Evolutionary conservation across 2,329 filamentous ascomycete species (phyloP), one percentile per base, ranked within the genome.

Genomic region (Elsinoe arachidis): DNA sequence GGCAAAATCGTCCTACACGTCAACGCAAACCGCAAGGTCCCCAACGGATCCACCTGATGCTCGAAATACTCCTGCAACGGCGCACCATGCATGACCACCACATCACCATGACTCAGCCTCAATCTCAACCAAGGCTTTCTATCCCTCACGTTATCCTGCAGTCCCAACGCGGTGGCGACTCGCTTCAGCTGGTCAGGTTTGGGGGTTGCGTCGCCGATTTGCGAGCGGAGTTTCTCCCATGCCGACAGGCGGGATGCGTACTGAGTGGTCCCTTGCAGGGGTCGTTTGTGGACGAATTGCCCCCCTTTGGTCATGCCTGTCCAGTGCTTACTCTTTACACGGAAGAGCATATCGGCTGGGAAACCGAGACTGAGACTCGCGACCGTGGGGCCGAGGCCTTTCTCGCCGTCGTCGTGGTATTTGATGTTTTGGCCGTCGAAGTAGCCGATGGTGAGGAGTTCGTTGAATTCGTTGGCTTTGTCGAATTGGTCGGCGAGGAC

Each of bases 401-500:
- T 71, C 64, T 87, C 84, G 3, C 84, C 84, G 61, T 87, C 85
- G 58, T 87, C 83, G 59, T 87, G 84, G 62, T 79, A 84, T 73
- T 82, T 75, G 55, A 87, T 86, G 26, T 74, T 74, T 51, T 82
- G 79, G 0, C 74, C 69, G 63, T 85, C 75, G 63, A 85, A 80
- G 64, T 87, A 88, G 0, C 79, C 82, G 0, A 87, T 72, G 1
- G 79, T 76, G 1, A 87, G 76, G 5, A 83, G 69, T 64, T 87
- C 84, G 60, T 87, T 87, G 69, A 85, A 86, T 5, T 76, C 72
- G 1, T 70, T 60, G 19, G 67, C 47, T 53, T 35, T 63, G 17
- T 39, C 56, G 9, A 57, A 57, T 14, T 23, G 57, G 26, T 69
- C 58, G 6, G 39, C n/a, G 58, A 0, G 81, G 66, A 0, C 77